Conservation (phyloP, 2,329 filamentous ascomycete species). For the Sordariomycetes sp. region DNA sequence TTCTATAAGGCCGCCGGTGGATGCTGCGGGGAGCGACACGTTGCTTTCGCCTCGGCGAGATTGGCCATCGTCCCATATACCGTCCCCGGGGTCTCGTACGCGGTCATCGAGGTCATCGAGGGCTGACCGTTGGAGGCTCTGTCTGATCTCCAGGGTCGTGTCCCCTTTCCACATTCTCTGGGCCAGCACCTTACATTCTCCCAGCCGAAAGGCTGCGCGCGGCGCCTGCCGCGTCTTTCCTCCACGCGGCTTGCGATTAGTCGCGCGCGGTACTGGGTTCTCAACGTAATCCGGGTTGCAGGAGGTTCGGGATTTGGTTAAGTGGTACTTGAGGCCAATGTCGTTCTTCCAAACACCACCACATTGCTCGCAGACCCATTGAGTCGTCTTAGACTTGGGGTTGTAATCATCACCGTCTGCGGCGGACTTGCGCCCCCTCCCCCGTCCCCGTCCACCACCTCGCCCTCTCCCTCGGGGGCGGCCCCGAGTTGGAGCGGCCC, state of each 20-base stretch:
- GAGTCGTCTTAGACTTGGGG: constrained; percentile 9
- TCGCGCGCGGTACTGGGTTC: neutral
- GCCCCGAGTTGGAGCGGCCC: neutral
- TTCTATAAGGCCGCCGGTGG: neutral
- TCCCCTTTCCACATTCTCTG: constrained; percentile 3
- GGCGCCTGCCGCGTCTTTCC: neutral
- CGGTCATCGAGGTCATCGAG: constrained; percentile 2
- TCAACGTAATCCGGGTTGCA: constrained; percentile 35
- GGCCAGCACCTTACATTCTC: constrained; percentile 1
- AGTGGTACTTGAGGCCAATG: constrained; percentile 43
- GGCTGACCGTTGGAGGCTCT: neutral
- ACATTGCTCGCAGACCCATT: constrained; percentile 38
- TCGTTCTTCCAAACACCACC: constrained; percentile 43
- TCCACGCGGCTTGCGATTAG: neutral
- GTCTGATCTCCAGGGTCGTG: neutral
- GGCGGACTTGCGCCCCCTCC: neutral
- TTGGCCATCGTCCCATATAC: constrained; percentile 3
- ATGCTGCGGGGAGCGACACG: neutral
- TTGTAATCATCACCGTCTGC: neutral
- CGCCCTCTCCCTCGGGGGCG: neutral
- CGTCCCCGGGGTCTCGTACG: neutral
- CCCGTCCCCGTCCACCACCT: neutral
- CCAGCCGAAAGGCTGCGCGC: neutral
- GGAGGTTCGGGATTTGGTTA: constrained; percentile 35
- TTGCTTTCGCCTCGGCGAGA: constrained; percentile 6